Conservation (phyloP, 2,329 filamentous ascomycete species). For the Aspergillaceae sp. region DNA sequence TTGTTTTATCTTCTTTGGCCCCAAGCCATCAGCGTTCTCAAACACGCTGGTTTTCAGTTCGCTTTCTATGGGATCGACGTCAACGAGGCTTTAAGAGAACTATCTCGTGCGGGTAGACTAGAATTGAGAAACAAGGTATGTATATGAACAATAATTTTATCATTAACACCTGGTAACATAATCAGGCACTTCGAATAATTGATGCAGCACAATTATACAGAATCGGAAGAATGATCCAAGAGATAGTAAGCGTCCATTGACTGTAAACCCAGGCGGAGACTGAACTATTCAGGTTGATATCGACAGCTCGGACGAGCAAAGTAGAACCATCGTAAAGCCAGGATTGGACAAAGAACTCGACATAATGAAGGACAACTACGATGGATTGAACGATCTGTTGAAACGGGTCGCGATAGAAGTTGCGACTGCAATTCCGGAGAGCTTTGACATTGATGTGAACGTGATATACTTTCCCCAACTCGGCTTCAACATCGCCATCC, state of each 20-base stretch:
- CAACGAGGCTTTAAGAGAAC: conserved; percentile 52
- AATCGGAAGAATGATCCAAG: conserved; percentile 62
- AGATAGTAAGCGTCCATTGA: conserved; percentile 41
- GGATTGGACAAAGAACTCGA: conserved; percentile 71
- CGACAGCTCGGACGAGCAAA: conserved; percentile 60
- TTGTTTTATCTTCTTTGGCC: too few species aligned
- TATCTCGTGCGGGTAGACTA: conserved; percentile 47
- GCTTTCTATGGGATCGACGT: conserved; percentile 62
- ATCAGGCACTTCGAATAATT: conserved; percentile 52
- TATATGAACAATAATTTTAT: background rate
- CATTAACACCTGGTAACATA: background rate
- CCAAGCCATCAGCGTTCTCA: too few species aligned
- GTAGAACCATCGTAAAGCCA: conserved; percentile 61
- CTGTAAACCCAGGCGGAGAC: background rate
- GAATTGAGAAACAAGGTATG: conserved; percentile 47
- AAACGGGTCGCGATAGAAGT: conserved; percentile 59
- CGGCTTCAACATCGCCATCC: conserved; percentile 75
- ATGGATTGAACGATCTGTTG: conserved; percentile 67
- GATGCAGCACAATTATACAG: conserved; percentile 51
- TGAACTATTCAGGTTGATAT: conserved; percentile 58
- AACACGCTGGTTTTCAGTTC: conserved; percentile 44
- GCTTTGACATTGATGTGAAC: conserved; percentile 50
- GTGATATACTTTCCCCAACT: conserved; percentile 89
- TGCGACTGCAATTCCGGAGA: conserved; percentile 52
- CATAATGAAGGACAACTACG: conserved; percentile 65